These are phyloP conservation scores for Abrus precatorius DNA, from an alignment of 306 rosid species.

Conservation along the genomic window DNA sequence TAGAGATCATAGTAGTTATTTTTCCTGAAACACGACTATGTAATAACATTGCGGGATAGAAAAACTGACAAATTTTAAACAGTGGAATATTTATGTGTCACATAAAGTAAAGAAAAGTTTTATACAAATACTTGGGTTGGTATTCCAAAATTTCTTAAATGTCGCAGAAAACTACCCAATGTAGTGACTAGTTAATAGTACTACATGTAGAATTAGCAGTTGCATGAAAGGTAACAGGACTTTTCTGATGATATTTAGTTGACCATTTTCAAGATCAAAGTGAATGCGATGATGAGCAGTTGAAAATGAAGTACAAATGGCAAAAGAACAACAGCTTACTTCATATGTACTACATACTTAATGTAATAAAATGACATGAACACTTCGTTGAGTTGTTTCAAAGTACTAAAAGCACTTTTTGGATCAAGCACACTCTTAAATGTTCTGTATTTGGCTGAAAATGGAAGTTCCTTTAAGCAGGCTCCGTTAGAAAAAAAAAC, in stretches of 20 bases:
- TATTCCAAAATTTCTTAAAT: conserved; percentile 7
- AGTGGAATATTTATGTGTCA: neutral
- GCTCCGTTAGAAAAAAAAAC: neutral
- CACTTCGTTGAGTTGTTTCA: no score
- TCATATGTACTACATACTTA: neutral
- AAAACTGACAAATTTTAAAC: neutral
- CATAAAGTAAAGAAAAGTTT: neutral
- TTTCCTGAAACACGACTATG: neutral
- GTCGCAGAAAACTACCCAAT: neutral
- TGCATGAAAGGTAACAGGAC: neutral
- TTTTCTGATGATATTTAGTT: conserved; percentile 8
- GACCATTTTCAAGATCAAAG: neutral
- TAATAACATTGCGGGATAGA: neutral
- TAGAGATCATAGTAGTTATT: no score
- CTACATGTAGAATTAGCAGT: neutral
- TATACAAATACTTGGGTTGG: neutral
- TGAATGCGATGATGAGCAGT: neutral
- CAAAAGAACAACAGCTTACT: no score
- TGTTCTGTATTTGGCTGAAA: neutral
- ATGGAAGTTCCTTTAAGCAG: neutral
- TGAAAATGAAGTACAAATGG: neutral
- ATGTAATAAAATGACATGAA: conserved; percentile 1
- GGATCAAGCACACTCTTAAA: no score
- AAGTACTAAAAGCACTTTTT: no score
- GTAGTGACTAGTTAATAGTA: conserved; percentile 12